phyloP scores from a whole-genome alignment of 1,284 basidiomycete genomes.

The Ceratobasidium sp. region DNA sequence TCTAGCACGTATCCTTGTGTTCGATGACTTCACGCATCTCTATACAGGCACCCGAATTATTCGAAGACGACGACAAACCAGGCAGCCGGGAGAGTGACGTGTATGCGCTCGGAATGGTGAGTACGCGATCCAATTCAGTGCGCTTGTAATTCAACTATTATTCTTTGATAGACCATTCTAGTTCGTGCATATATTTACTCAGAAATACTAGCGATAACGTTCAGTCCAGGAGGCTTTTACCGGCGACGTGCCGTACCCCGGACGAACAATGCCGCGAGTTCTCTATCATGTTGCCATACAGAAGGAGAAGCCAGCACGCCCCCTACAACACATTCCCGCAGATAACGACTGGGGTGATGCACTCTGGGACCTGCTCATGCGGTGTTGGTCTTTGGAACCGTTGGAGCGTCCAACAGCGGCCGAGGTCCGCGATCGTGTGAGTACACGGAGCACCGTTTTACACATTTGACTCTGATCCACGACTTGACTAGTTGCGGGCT shows the following conservation, averaged over 20 bases:
- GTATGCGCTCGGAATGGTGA: conserved; percentile 31
- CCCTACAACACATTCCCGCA: neutral
- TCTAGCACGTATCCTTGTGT: neutral
- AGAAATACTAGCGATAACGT: neutral
- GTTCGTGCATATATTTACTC: neutral
- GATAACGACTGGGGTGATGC: neutral
- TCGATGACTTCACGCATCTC: neutral
- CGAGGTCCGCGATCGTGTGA: conserved; percentile 13
- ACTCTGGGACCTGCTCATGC: neutral
- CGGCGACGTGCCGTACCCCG: neutral
- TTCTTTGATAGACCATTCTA: neutral
- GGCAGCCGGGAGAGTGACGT: neutral
- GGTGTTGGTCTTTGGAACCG: neutral
- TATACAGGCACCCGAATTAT: conserved; percentile 12
- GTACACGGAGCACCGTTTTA: neutral
- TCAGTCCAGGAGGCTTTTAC: conserved; percentile 1
- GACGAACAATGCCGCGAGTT: too few species aligned
- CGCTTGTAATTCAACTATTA: neutral
- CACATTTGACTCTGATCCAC: neutral
- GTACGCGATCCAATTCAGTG: neutral
- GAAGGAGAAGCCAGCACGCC: neutral
- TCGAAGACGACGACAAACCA: neutral
- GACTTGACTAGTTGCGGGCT: neutral
- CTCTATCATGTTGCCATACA: neutral
- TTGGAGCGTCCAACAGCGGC: conserved; percentile 6